Evolutionary conservation across 345 rosid genomes (phyloP), one percentile per base, ranked within the genome.

Genomic region (Syzygium aromaticum): DNA sequence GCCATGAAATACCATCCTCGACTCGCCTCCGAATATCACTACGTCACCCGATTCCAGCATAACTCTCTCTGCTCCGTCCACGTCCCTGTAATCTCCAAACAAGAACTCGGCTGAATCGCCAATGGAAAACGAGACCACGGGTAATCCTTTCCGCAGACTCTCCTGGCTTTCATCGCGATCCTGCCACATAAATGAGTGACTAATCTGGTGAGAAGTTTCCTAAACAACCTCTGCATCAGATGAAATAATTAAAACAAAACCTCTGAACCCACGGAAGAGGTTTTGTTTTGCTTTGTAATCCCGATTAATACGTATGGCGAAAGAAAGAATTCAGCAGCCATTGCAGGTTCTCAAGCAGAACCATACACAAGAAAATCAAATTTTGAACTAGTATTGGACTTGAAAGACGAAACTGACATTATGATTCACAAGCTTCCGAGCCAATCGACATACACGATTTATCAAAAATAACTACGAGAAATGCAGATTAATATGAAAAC

Each of bases 81-180:
- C 89, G 17, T 92, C 92, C 84, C 94, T 93, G 16, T 54, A 54
- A 54, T 91, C 93, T 5, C 94, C 93, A 77, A 88, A 92, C 46
- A 91, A 86, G 83, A 96, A 94, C 73, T 93, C 94, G n/a, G 94
- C 95, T 1, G 94, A 85, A 90, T 93, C 93, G 46, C 95, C 96
- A 6, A 93, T 88, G 3, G 96, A 92, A 63, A 93, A 88, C 13
- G 96, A 94, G 14, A 95, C 92, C 7, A 95, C 91, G 7, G 95
- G 96, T 59, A 94, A 90, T 25, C 94, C 95, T 89, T 84, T 89
- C 0, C 2, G 51, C 27, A 94, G 91, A 85, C 92, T 91, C 49
- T 91, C 91, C 64, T 9, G 30, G 73, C 94, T 93, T 91, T 93
- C 96, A 87, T 94, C 95, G 38, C 89, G 90, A 89, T 96, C 97